These are phyloP conservation scores for Suillus americanus DNA, from an alignment of 768 basidiomycete species.

Conservation along the genomic window DNA sequence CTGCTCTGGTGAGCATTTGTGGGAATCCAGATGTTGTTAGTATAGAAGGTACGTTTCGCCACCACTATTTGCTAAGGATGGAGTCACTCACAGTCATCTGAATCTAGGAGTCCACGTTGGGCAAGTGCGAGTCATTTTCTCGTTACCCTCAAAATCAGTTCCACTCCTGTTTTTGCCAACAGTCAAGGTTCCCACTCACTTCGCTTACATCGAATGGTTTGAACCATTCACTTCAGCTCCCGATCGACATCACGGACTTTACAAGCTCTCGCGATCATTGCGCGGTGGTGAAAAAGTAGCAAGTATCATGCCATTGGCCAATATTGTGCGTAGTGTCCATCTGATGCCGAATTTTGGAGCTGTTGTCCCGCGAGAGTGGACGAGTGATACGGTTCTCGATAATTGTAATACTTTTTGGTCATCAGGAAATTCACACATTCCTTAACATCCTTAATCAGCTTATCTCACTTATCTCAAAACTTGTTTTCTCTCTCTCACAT, in stretches of 20 bases:
- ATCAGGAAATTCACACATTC: too few relatives aligned
- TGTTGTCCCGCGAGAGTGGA: too few relatives aligned
- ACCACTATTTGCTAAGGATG: not conserved
- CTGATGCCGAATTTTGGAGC: slow-evolving; percentile 24
- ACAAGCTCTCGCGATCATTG: slow-evolving; percentile 20
- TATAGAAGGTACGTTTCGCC: slow-evolving; percentile 15
- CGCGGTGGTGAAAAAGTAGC: slow-evolving; percentile 18
- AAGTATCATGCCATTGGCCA: slow-evolving; percentile 14
- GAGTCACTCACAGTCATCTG: too few relatives aligned
- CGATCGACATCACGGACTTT: too few relatives aligned
- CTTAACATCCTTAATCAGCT: too few relatives aligned
- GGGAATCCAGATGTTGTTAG: slow-evolving; percentile 4
- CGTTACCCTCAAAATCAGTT: slow-evolving; percentile 5
- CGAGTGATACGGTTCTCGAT: too few relatives aligned
- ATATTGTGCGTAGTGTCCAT: slow-evolving; percentile 22
- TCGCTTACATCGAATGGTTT: too few relatives aligned
- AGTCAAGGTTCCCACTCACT: slow-evolving; percentile 16
- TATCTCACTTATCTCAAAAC: too few relatives aligned
- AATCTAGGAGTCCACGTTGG: slow-evolving; percentile 12
- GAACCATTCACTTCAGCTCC: too few relatives aligned
- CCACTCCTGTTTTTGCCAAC: slow-evolving; percentile 15
- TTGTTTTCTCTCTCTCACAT: too few relatives aligned
- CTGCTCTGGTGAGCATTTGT: slow-evolving; percentile 21
- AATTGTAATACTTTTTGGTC: too few relatives aligned
- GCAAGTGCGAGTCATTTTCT: slow-evolving; percentile 5